phyloP scores from a whole-genome alignment of 1,284 basidiomycete genomes.

The Pseudozyma thailandica region DNA sequence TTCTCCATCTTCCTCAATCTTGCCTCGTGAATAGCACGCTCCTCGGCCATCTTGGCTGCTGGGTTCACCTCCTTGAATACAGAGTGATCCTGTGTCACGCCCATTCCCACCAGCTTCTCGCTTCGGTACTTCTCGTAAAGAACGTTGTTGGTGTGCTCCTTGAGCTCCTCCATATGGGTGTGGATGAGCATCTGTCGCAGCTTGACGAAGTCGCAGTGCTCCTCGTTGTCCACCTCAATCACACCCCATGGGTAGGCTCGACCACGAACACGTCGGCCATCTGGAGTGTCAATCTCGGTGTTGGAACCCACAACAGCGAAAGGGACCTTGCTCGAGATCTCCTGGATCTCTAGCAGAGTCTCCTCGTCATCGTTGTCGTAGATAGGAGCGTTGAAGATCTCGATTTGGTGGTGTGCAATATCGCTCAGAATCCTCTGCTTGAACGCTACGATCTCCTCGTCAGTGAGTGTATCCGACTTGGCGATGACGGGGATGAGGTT shows the following conservation, averaged over 20 bases:
- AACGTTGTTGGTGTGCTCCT: conserved; percentile 64
- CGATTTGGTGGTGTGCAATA: conserved; percentile 65
- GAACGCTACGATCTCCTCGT: conserved; percentile 61
- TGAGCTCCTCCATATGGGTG: conserved; percentile 68
- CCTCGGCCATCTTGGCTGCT: conserved; percentile 66
- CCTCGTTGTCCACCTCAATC: conserved; percentile 67
- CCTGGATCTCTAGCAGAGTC: conserved; percentile 64
- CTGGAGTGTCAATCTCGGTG: conserved; percentile 63
- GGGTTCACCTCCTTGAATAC: conserved; percentile 66
- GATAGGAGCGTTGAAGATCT: conserved; percentile 65
- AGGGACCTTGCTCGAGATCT: conserved; percentile 65
- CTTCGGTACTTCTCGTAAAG: conserved; percentile 66
- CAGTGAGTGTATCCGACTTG: conserved; percentile 66
- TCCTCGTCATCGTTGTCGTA: conserved; percentile 66
- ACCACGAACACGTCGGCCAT: conserved; percentile 65
- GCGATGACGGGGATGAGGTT: conserved; percentile 67
- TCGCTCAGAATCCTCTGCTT: conserved; percentile 66
- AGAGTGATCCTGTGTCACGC: conserved; percentile 65
- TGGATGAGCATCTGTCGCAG: conserved; percentile 68
- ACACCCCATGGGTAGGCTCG: conserved; percentile 67
- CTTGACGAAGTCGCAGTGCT: conserved; percentile 68
- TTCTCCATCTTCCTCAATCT: conserved; percentile 68
- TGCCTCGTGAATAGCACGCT: conserved; percentile 66
- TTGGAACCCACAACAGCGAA: conserved; percentile 67
- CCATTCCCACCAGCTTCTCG: conserved; percentile 63